Percentiles rank a stretch among this genome's conserved stretches.
Evolutionary conservation across 495 filamentous ascomycete genomes (phyloP).

Genomic region (Geopyxis carbonaria): DNA sequence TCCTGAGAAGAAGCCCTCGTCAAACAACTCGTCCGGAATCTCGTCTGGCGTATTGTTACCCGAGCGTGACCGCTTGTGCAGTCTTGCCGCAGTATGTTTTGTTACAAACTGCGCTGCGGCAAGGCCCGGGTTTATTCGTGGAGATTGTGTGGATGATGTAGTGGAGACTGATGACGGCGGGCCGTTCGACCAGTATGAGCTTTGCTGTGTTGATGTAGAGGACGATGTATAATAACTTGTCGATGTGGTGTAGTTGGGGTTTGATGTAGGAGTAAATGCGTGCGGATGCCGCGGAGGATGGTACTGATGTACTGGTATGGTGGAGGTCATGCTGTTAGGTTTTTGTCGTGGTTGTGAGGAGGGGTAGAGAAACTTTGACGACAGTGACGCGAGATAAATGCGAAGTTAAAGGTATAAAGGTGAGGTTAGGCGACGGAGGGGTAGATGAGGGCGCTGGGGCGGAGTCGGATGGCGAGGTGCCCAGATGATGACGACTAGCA

Average conservation of each 20-base stretch:
- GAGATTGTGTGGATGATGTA: slow-evolving; percentile 16
- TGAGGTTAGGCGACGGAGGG: no score
- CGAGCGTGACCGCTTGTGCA: slow-evolving; percentile 23
- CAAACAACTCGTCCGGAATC: slow-evolving; percentile 16
- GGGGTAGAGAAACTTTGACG: no score
- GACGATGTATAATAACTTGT: slow-evolving; percentile 21
- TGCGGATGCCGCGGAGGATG: slow-evolving; percentile 23
- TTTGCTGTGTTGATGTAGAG: slow-evolving; percentile 13
- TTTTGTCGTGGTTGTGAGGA: no score
- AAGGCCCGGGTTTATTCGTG: slow-evolving; percentile 20
- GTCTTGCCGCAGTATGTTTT: slow-evolving; percentile 16
- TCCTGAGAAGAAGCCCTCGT: slow-evolving; percentile 23
- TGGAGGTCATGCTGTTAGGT: slow-evolving; percentile 24
- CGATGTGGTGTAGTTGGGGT: slow-evolving; percentile 13
- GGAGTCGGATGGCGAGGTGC: no score
- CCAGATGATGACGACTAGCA: no score
- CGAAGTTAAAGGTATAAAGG: no score
- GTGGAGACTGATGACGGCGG: slow-evolving; percentile 18
- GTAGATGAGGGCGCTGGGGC: no score
- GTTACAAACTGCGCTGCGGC: slow-evolving; percentile 22
- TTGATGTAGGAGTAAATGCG: slow-evolving; percentile 15
- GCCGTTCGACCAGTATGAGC: slow-evolving; percentile 19
- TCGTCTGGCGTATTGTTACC: slow-evolving; percentile 17
- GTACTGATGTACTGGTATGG: slow-evolving; percentile 19
- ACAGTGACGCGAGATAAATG: no score